These are phyloP conservation scores for Teratosphaeria destructans DNA, from an alignment of 2,329 filamentous ascomycete genomes.

Conservation along the genomic window DNA sequence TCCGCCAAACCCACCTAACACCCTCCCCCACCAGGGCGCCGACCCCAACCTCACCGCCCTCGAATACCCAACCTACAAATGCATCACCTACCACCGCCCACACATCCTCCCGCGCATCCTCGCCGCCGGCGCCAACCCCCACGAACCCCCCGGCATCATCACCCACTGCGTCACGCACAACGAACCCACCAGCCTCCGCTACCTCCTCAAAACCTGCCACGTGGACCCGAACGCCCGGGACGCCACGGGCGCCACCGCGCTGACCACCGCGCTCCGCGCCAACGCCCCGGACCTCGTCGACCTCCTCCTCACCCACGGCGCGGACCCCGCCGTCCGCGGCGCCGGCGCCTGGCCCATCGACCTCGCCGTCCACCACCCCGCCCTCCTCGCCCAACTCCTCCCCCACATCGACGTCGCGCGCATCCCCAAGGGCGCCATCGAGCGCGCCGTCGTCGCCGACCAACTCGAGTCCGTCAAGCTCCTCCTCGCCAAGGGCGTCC, in stretches of 20 bases:
- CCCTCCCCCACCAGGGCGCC: background rate
- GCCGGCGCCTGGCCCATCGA: conserved; percentile 62
- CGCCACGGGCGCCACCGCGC: conserved; percentile 47
- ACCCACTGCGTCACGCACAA: conserved; percentile 54
- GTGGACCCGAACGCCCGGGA: conserved; percentile 51
- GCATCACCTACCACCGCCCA: conserved; percentile 53
- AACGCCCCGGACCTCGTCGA: conserved; percentile 51
- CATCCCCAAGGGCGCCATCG: conserved; percentile 56
- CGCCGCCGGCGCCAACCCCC: conserved; percentile 49
- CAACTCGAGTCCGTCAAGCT: conserved; percentile 58
- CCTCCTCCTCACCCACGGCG: conserved; percentile 46
- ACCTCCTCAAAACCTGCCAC: conserved; percentile 50
- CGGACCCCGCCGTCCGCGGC: conserved; percentile 53
- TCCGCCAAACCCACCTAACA: background rate
- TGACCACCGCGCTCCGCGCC: conserved; percentile 57
- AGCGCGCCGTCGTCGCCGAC: conserved; percentile 58
- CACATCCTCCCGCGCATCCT: conserved; percentile 51
- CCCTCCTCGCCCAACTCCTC: conserved; percentile 50
- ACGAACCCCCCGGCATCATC: conserved; percentile 53
- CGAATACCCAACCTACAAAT: conserved; percentile 59
- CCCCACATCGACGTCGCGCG: conserved; percentile 47
- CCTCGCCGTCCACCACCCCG: conserved; percentile 54
- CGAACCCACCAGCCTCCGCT: conserved; percentile 50
- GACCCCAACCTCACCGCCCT: conserved; percentile 46
- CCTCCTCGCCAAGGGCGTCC: conserved; percentile 53